These are phyloP conservation scores for Clarireedia homoeocarpa DNA, from an alignment of 2,329 filamentous ascomycete genomes.

Conservation along the genomic window DNA sequence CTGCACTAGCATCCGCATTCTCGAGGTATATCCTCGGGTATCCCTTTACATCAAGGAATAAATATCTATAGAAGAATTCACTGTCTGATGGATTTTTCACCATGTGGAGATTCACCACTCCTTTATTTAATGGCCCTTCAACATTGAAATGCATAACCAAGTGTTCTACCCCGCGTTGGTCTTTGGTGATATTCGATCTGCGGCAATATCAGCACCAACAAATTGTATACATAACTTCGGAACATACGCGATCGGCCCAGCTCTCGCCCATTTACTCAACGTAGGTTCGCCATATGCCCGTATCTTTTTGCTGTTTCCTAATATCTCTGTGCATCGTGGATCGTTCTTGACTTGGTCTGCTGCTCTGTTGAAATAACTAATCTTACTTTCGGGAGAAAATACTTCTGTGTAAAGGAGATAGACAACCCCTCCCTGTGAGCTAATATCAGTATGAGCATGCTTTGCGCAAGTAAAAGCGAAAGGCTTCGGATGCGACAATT, in stretches of 20 bases:
- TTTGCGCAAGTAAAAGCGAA: neutral
- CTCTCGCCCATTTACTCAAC: slow-evolving; percentile 70
- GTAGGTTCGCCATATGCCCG: slow-evolving; percentile 75
- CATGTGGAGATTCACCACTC: slow-evolving; percentile 72
- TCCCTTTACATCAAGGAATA: slow-evolving; percentile 74
- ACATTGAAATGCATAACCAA: slow-evolving; percentile 80
- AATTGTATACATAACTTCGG: neutral
- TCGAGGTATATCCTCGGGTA: slow-evolving; percentile 59
- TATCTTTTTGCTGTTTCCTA: slow-evolving; percentile 71
- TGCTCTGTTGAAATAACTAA: slow-evolving; percentile 79
- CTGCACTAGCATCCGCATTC: slow-evolving; percentile 39
- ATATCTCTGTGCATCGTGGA: slow-evolving; percentile 58
- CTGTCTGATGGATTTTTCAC: slow-evolving; percentile 56
- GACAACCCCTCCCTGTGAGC: slow-evolving; percentile 58
- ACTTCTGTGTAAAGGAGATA: slow-evolving; percentile 77
- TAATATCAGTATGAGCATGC: slow-evolving; percentile 12
- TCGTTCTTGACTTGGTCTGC: slow-evolving; percentile 72
- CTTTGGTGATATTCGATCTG: slow-evolving; percentile 60
- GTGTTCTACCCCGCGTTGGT: slow-evolving; percentile 70
- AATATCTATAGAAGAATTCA: slow-evolving; percentile 72
- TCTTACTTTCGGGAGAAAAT: slow-evolving; percentile 78
- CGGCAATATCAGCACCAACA: neutral
- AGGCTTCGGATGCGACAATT: neutral
- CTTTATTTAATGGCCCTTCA: slow-evolving; percentile 66
- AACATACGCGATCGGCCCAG: slow-evolving; percentile 51